Conservation (phyloP, 345 rosid genomes). For the Citrus unshiu region DNA sequence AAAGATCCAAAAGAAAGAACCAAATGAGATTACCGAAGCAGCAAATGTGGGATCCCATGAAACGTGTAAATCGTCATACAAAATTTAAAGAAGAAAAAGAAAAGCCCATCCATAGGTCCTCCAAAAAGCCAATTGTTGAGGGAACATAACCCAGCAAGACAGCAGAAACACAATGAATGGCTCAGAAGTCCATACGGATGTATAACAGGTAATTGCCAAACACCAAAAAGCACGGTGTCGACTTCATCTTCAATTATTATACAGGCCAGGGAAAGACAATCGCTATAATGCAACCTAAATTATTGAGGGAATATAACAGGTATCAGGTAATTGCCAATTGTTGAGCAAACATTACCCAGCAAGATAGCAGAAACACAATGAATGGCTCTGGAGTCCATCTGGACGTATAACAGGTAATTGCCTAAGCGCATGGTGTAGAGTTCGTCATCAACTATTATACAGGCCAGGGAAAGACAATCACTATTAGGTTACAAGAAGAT, state of each 20-base stretch:
- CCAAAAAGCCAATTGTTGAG: not conserved
- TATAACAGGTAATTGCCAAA: not conserved
- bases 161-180: too few relatives aligned
- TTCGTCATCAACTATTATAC: not conserved
- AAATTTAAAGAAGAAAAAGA: not conserved
- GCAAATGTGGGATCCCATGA: too few relatives aligned
- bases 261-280: not conserved
- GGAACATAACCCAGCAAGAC: not conserved
- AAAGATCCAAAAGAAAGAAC: not conserved
- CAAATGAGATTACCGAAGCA: too few relatives aligned
- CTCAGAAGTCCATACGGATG: not conserved
- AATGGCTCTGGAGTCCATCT: not conserved
- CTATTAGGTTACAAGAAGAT: not conserved
- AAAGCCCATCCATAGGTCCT: not conserved
- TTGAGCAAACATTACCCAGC: not conserved
- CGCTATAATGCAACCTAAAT: too few relatives aligned
- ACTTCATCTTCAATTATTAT: not conserved
- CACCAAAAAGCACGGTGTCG: not conserved
- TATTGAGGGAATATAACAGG: too few relatives aligned
- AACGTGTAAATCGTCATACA: not conserved
- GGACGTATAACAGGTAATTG: not conserved
- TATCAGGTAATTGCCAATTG: not conserved
- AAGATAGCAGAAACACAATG: too few relatives aligned
- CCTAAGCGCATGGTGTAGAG: not conserved
- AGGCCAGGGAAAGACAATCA: not conserved